Conservation (phyloP, 108 stramenopile genomes). For the Pseudonitzschia delicatissima region DNA sequence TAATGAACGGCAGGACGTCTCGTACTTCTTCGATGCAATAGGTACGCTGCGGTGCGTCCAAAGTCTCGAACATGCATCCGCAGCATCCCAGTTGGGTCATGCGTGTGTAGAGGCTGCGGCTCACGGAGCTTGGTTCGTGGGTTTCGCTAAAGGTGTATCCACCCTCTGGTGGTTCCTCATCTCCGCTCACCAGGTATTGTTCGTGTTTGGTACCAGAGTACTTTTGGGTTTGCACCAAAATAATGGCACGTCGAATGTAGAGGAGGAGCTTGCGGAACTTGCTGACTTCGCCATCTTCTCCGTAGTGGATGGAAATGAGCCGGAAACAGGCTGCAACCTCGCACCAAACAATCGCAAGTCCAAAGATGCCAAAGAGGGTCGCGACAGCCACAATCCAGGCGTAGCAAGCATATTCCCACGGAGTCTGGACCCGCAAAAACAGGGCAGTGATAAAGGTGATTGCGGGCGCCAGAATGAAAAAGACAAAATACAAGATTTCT, state of each 20-base stretch:
- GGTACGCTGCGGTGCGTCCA: neutral
- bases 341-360: constrained; percentile 38
- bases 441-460: constrained; percentile 31
- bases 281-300: neutral
- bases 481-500: constrained; percentile 34
- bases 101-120: neutral
- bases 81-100: neutral
- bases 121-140: neutral
- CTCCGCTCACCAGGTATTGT: constrained; percentile 1
- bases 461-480: constrained; percentile 57
- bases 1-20: constrained; percentile 50
- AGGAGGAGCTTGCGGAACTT: neutral
- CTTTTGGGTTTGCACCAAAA: constrained; percentile 1
- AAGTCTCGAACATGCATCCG: neutral
- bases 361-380: constrained; percentile 26
- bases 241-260: constrained; percentile 34
- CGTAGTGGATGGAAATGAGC: constrained; percentile 4
- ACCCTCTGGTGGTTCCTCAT: neutral
- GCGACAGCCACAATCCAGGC: constrained; percentile 44
- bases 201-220: constrained; percentile 4
- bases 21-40: constrained; percentile 19
- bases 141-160: neutral
- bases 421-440: constrained; percentile 36
- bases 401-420: constrained; percentile 55
- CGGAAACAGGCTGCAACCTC: constrained; percentile 44